Percentiles rank a stretch among this genome's conserved stretches.
Conservation (phyloP, 176 grass and related monocot species). For the Panicum miliaceum region DNA sequence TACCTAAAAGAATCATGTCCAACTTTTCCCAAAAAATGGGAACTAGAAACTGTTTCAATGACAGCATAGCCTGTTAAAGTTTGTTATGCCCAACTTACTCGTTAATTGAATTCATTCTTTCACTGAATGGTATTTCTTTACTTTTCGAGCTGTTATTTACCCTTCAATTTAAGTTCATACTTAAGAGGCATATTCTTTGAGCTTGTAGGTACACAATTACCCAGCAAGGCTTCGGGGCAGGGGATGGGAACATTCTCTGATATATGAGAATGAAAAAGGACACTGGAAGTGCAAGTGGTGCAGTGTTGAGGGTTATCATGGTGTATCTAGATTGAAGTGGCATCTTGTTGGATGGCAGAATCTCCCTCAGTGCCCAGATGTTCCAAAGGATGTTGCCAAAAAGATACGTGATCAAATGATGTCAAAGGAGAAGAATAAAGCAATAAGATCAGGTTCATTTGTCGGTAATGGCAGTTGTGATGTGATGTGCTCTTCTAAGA, state of each 20-base stretch:
- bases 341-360: constrained; percentile 52
- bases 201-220: constrained; percentile 35
- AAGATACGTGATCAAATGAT: constrained; percentile 44
- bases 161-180: constrained; percentile 22
- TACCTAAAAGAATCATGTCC: constrained; percentile 1
- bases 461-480: constrained; percentile 16
- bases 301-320: constrained; percentile 49
- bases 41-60: neutral
- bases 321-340: constrained; percentile 52
- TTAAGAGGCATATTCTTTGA: constrained; percentile 13
- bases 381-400: constrained; percentile 44
- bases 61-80: constrained; percentile 15
- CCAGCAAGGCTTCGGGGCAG: constrained; percentile 20
- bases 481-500: constrained; percentile 31
- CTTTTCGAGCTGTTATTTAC: neutral
- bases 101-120: constrained; percentile 9
- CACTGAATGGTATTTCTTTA: constrained; percentile 1
- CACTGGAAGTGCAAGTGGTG: constrained; percentile 60
- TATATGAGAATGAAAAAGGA: constrained; percentile 49
- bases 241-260: constrained; percentile 54
- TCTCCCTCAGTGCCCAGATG: constrained; percentile 28
- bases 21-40: neutral
- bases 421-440: constrained; percentile 41
- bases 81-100: constrained; percentile 13
- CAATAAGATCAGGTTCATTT: constrained; percentile 31